These are phyloP conservation scores for Pyrenophora seminiperda DNA, from an alignment of 2,329 filamentous ascomycete genomes.

Conservation along the genomic window DNA sequence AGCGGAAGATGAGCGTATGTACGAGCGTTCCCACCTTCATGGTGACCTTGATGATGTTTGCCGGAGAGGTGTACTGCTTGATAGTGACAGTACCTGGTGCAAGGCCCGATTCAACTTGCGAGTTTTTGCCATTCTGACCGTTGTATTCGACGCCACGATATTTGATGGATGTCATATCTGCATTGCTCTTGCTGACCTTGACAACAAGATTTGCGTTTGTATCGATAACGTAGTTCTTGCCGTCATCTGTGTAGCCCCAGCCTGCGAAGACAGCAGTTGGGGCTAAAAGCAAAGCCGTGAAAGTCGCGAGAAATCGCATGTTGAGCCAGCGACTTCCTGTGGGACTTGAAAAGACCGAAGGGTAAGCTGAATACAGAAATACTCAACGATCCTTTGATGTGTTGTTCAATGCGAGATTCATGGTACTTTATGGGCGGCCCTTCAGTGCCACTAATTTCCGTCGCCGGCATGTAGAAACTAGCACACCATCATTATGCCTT, in stretches of 20 bases:
- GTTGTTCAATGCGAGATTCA: no score
- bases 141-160: constrained; percentile 62
- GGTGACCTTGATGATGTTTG: constrained; percentile 60
- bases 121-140: constrained; percentile 48
- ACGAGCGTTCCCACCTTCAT: constrained; percentile 62
- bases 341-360: no score
- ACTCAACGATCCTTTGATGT: no score
- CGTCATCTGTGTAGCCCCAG: constrained; percentile 50
- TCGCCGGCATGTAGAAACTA: no score
- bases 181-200: constrained; percentile 53
- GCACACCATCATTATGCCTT: no score
- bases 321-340: neutral
- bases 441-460: no score
- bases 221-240: constrained; percentile 49
- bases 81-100: constrained; percentile 60
- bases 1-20: constrained; percentile 64
- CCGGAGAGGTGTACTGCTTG: constrained; percentile 29
- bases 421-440: no score
- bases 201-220: constrained; percentile 34
- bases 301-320: constrained; percentile 23
- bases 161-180: constrained; percentile 66
- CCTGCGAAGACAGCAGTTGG: constrained; percentile 44
- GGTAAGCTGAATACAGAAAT: no score
- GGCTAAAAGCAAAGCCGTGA: constrained; percentile 26
- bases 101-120: constrained; percentile 63